Percentiles rank a stretch among this genome's conserved stretches.
Conservation (phyloP, 768 basidiomycete genomes). For the Ramaria sp. region DNA sequence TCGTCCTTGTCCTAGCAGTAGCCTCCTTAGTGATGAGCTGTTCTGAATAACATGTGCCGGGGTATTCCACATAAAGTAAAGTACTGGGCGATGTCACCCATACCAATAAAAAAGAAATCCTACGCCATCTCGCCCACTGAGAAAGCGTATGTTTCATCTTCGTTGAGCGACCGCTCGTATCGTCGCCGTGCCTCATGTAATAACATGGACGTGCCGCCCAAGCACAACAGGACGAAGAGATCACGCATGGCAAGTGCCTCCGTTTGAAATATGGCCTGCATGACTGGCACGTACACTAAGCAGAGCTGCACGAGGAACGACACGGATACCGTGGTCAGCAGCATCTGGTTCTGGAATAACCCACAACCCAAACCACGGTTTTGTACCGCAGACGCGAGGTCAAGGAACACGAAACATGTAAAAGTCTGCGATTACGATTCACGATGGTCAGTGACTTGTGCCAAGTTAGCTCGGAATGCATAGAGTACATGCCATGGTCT, state of each 20-base stretch:
- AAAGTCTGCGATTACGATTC: constrained; percentile 89
- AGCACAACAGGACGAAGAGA: constrained; percentile 52
- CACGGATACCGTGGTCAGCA: constrained; percentile 76
- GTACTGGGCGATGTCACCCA: neutral
- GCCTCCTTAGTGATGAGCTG: too few relatives aligned
- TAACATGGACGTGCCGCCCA: constrained; percentile 53
- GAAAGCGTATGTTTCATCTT: constrained; percentile 36
- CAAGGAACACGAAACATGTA: constrained; percentile 93
- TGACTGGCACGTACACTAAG: constrained; percentile 80
- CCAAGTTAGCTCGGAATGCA: neutral
- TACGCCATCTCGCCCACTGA: constrained; percentile 54
- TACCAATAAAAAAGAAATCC: neutral
- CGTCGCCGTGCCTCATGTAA: constrained; percentile 72
- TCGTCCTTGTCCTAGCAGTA: too few relatives aligned
- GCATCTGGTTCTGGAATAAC: constrained; percentile 78
- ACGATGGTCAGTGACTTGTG: neutral
- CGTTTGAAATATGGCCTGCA: constrained; percentile 93
- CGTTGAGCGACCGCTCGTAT: constrained; percentile 59
- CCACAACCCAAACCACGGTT: constrained; percentile 86
- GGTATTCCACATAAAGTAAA: neutral
- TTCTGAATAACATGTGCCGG: too few relatives aligned
- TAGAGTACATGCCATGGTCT: constrained; percentile 74
- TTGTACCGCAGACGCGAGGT: constrained; percentile 89
- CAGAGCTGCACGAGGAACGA: constrained; percentile 79
- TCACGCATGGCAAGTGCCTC: constrained; percentile 63